These are phyloP conservation scores for Chionographis japonica DNA, from an alignment of 106 monocot species.

Conservation along the genomic window DNA sequence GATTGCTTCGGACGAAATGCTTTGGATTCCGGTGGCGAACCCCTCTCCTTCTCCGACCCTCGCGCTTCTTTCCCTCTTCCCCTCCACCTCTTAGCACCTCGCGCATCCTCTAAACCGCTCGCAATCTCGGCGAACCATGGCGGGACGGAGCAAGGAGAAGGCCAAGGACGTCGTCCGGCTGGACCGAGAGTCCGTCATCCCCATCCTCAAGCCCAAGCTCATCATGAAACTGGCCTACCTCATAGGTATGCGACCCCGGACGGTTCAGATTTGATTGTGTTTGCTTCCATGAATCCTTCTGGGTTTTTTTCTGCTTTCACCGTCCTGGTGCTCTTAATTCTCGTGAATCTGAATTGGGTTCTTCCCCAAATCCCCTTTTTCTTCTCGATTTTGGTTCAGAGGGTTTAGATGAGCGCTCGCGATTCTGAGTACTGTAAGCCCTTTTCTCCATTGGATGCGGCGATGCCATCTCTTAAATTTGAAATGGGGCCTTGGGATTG, in stretches of 20 bases:
- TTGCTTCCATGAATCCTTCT: no score
- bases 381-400: background rate
- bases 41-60: background rate
- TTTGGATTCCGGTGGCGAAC: no score
- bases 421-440: no score
- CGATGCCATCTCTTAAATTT: no score
- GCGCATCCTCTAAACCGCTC: no score
- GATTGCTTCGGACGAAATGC: no score
- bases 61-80: background rate
- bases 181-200: constrained; percentile 76
- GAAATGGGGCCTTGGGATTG: no score
- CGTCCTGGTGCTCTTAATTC: background rate
- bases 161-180: constrained; percentile 69
- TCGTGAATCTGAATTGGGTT: background rate
- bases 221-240: constrained; percentile 73
- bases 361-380: background rate
- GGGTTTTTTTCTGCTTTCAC: no score
- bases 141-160: constrained; percentile 8
- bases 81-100: background rate
- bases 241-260: constrained; percentile 36
- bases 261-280: no score
- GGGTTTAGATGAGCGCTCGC: no score
- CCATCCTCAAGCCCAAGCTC: constrained; percentile 83
- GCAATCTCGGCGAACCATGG: background rate
- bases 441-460: no score